Base-by-base conservation (phyloP, 2,329 filamentous ascomycete species). In the Monosporascus sp. region DNA sequence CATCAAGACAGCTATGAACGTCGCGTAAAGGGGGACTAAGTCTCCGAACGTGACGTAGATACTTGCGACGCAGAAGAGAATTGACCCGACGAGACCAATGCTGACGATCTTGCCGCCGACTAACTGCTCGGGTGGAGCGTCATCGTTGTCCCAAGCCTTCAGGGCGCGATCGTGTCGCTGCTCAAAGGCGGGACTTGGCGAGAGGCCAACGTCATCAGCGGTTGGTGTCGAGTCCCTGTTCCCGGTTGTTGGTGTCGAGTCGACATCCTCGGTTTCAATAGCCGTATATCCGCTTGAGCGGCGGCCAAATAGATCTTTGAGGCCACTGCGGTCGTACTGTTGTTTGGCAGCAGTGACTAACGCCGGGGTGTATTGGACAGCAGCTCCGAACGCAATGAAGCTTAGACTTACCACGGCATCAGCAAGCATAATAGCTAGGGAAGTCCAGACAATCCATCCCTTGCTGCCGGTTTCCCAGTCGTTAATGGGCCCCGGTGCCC, bases 391-490 rank as follows among this genome's bases (percentile, higher is more conserved):
- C 1, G 88, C 76, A 41, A 97, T 80, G 77, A 92, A 91, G 1
- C 88, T 84, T 9, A 99, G 81, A 63, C 89, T 97, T 57, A 97
- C 82, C 3, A 99, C 79, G 0, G 93, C 91, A 70, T 99, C 94
- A 22, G 90, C 89, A 26, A 99, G 79, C 94, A 99, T 99, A 60
- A 99, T 97, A 3, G 94, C 90, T 31, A 99, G 75, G 37, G 91
- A 96, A 2, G 96, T 79, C 94, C 94, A 99, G 0, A 99, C 90
- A 55, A 99, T 97, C 94, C 94, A 99, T 40, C 93, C 94, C 72
- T 97, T 97, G 68, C 91, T 96, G 9, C 94, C 94, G 17, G 79
- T 84, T 55, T 93, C 89, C 94, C 94, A 99, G 68, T 96, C 89
- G 52, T 84, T 80, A 1, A 97, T 90, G 1, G 85, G 79, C 0